A percentile compares a stretch with the other conserved stretches of the same genome.
phyloP scores from a whole-genome alignment of 2,329 filamentous ascomycete species.

The Penicillium brevicompactum region DNA sequence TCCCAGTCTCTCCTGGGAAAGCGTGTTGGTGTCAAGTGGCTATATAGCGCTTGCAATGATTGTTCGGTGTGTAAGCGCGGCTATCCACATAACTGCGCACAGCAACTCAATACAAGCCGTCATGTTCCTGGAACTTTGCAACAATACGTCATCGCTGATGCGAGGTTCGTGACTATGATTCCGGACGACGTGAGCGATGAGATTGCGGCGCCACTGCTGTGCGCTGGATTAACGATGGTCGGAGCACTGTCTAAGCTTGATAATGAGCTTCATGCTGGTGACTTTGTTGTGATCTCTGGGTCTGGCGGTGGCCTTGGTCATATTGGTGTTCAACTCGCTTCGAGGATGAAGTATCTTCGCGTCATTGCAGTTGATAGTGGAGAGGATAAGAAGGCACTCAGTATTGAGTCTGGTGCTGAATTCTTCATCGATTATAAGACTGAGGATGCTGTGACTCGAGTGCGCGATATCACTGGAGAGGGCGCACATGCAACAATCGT shows the following conservation, averaged over 20 bases:
- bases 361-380: conserved; percentile 50
- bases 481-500: conserved; percentile 26
- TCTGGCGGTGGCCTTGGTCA: conserved; percentile 58
- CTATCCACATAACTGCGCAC: conserved; percentile 20
- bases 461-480: conserved; percentile 21
- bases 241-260: conserved; percentile 21
- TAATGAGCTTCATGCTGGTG: conserved; percentile 21
- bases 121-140: conserved; percentile 30
- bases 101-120: conserved; percentile 26
- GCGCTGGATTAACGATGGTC: conserved; percentile 26
- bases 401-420: conserved; percentile 22
- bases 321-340: conserved; percentile 55
- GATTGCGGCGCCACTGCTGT: conserved; percentile 21
- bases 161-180: conserved; percentile 22
- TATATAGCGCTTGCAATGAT: conserved; percentile 25
- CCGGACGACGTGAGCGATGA: conserved; percentile 19
- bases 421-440: conserved; percentile 23
- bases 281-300: conserved; percentile 51
- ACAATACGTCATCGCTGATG: conserved; percentile 28
- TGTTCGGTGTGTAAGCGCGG: conserved; percentile 25
- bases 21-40: conserved; percentile 29
- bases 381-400: conserved; percentile 20
- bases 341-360: conserved; percentile 57
- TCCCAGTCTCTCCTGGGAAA: conserved; percentile 14
- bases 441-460: conserved; percentile 23